Evolutionary conservation across 768 basidiomycete genomes (phyloP).

Genomic region (Tylopilus subfusipes): DNA sequence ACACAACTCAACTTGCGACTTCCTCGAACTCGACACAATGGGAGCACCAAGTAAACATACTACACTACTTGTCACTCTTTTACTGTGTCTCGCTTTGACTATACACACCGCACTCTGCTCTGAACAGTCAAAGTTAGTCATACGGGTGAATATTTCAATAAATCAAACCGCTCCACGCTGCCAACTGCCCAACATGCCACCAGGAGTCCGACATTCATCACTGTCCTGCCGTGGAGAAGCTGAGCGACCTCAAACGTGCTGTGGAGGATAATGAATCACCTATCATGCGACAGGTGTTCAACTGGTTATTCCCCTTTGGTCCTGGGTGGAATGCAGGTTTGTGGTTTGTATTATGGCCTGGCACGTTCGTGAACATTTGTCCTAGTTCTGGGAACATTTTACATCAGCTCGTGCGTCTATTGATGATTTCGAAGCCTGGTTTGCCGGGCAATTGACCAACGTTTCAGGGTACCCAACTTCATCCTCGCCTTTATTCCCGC

Average conservation of each 20-base stretch:
- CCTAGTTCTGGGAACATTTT: conserved; percentile 83
- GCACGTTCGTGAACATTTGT: conserved; percentile 22
- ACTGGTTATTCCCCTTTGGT: conserved; percentile 83
- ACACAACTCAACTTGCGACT: not conserved
- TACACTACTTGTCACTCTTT: conserved; percentile 43
- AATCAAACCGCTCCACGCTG: not conserved
- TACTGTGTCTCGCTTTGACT: conserved; percentile 30
- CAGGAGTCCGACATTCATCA: conserved; percentile 45
- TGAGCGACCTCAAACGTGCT: conserved; percentile 57
- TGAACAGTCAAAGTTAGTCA: conserved; percentile 23
- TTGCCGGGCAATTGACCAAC: conserved; percentile 19
- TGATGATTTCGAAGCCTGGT: conserved; percentile 16
- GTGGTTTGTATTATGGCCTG: conserved; percentile 13
- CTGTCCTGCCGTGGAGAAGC: conserved; percentile 40
- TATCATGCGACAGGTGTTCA: conserved; percentile 75
- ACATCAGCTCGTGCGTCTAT: conserved; percentile 85
- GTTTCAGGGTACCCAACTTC: conserved; percentile 81
- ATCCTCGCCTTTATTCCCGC: conserved; percentile 93
- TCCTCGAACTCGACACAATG: conserved; percentile 17
- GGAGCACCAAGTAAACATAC: conserved; percentile 11
- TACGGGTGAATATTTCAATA: conserved; percentile 27
- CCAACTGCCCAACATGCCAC: conserved; percentile 11
- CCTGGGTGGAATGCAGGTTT: conserved; percentile 81
- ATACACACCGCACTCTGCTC: conserved; percentile 18
- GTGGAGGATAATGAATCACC: conserved; percentile 67